These are phyloP conservation scores for Myxozyma sirexii DNA, from an alignment of 805 yeast species.

Conservation along the genomic window DNA sequence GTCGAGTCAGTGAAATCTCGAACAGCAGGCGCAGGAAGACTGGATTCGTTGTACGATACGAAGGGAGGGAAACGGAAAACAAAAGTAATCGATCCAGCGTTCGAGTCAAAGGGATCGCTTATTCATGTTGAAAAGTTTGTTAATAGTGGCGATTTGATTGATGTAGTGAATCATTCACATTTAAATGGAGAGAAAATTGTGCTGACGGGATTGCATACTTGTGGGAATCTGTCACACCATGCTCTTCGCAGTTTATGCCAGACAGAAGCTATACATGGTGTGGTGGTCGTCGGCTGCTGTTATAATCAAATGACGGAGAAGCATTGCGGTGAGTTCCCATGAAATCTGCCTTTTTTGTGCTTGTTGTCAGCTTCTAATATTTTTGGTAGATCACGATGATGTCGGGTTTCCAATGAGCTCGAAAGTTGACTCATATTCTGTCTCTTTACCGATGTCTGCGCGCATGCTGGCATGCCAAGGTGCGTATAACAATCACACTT, in stretches of 20 bases:
- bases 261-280: conserved; percentile 27
- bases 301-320: conserved; percentile 35
- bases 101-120: conserved; percentile 15
- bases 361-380: not conserved
- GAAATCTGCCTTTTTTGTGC: not conserved
- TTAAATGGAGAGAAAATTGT: conserved; percentile 14
- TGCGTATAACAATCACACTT: no score
- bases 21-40: conserved; percentile 29
- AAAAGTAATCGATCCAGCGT: not conserved
- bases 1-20: conserved; percentile 29
- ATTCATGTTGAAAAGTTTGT: conserved; percentile 24
- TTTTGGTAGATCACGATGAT: conserved; percentile 14
- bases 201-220: conserved; percentile 35
- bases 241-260: conserved; percentile 31
- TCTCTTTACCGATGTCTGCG: conserved; percentile 29
- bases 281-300: conserved; percentile 37
- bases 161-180: conserved; percentile 15
- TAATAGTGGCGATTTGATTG: conserved; percentile 20
- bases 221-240: conserved; percentile 35
- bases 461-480: conserved; percentile 37
- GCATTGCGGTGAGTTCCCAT: not conserved
- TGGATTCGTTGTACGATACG: conserved; percentile 25
- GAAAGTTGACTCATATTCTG: conserved; percentile 6
- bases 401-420: conserved; percentile 33
- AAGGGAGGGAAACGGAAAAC: conserved; percentile 21